Conservation (phyloP, 2,329 filamentous ascomycete species). For the Neonectria magnoliae region DNA sequence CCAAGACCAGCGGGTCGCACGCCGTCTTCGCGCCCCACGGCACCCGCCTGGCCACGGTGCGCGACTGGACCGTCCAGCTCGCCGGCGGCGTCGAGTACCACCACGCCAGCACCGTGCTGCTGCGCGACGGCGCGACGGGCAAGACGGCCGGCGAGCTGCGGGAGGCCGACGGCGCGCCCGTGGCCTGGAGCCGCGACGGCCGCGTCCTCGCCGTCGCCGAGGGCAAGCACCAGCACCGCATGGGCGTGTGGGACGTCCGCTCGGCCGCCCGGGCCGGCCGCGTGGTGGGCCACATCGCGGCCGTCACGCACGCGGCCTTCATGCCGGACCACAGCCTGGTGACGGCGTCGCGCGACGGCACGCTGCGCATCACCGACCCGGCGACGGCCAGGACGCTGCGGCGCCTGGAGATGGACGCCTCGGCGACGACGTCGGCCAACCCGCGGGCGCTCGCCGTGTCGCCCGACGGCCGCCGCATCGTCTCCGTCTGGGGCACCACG, state of each 20-base stretch:
- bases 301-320: conserved; percentile 52
- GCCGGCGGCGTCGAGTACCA: conserved; percentile 44
- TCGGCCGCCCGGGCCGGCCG: conserved; percentile 43
- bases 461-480: conserved; percentile 46
- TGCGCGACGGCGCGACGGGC: conserved; percentile 45
- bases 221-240: conserved; percentile 36
- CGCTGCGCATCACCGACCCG: conserved; percentile 49
- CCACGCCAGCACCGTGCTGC: conserved; percentile 44
- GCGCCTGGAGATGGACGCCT: conserved; percentile 47
- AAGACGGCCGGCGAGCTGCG: conserved; percentile 47
- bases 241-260: conserved; percentile 48
- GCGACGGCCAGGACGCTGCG: conserved; percentile 47
- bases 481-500: conserved; percentile 51
- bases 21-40: conserved; percentile 43
- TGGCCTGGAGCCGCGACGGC: conserved; percentile 48
- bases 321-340: conserved; percentile 46
- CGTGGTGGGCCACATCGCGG: conserved; percentile 49
- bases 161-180: conserved; percentile 42
- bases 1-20: conserved; percentile 45
- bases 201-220: conserved; percentile 46
- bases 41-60: conserved; percentile 43
- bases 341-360: conserved; percentile 51
- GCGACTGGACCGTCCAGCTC: conserved; percentile 46
- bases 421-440: conserved; percentile 39
- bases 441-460: conserved; percentile 49